Evolutionary conservation across 495 filamentous ascomycete species (phyloP).

Genomic region (Pyrenopolyporus hunteri): DNA sequence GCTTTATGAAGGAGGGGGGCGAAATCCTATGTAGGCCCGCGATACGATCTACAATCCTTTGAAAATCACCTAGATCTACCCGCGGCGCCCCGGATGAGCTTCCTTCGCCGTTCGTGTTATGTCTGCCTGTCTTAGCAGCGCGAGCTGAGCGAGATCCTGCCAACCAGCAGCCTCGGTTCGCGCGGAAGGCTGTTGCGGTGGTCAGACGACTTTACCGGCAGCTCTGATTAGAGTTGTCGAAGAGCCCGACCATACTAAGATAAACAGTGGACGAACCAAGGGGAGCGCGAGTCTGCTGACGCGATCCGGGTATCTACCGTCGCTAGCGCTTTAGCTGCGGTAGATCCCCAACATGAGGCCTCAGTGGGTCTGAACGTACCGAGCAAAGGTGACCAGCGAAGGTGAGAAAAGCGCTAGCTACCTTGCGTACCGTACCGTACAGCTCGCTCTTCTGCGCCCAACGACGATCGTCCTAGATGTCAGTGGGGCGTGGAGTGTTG

Average conservation of each 20-base stretch:
- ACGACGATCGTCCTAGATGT: conserved; percentile 29
- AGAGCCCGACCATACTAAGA: conserved; percentile 9
- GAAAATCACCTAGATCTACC: conserved; percentile 37
- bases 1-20: neutral
- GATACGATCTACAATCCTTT: conserved; percentile 35
- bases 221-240: conserved; percentile 9
- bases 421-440: conserved; percentile 14
- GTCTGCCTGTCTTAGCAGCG: conserved; percentile 7
- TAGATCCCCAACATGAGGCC: conserved; percentile 25
- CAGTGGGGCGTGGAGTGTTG: conserved; percentile 5
- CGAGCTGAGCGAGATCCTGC: conserved; percentile 30
- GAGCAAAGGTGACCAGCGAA: conserved; percentile 35
- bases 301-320: conserved; percentile 34
- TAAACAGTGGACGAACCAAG: conserved; percentile 24
- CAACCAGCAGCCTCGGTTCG: conserved; percentile 24
- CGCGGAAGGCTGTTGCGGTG: conserved; percentile 27
- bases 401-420: conserved; percentile 24
- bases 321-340: conserved; percentile 24
- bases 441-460: conserved; percentile 13
- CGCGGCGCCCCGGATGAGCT: conserved; percentile 8
- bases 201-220: conserved; percentile 26
- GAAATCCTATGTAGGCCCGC: conserved; percentile 5
- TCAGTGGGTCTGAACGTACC: conserved; percentile 26
- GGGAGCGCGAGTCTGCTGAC: conserved; percentile 31
- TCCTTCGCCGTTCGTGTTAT: conserved; percentile 10